These are phyloP conservation scores for Vaccinium vitisidaea DNA, from an alignment of 148 eudicot genomes.

Conservation along the genomic window DNA sequence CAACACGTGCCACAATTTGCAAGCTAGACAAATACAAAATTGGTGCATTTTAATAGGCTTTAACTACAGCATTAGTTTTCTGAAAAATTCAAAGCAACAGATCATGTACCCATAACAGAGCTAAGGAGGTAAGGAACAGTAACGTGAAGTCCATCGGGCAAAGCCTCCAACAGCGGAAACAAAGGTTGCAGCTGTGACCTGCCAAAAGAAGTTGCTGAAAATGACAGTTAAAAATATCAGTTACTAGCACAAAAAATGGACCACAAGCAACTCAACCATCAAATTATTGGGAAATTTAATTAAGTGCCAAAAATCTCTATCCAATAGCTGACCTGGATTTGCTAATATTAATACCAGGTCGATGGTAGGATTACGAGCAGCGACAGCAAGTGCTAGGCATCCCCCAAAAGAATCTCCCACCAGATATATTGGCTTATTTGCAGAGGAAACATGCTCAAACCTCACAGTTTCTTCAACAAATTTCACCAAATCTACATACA, in stretches of 20 bases:
- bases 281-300: neutral
- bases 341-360: slow-evolving; percentile 83
- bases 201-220: slow-evolving; percentile 82
- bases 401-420: slow-evolving; percentile 98
- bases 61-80: neutral
- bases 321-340: slow-evolving; percentile 75
- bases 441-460: slow-evolving; percentile 58
- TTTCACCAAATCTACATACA: slow-evolving; percentile 60
- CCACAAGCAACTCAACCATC: slow-evolving; percentile 15
- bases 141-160: slow-evolving; percentile 66
- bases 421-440: slow-evolving; percentile 83
- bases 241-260: slow-evolving; percentile 6
- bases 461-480: slow-evolving; percentile 64
- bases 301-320: neutral
- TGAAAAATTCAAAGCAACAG: slow-evolving; percentile 2
- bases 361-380: slow-evolving; percentile 76
- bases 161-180: slow-evolving; percentile 65
- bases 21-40: slow-evolving; percentile 3
- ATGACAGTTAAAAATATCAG: slow-evolving; percentile 19
- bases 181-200: slow-evolving; percentile 83
- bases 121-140: slow-evolving; percentile 87
- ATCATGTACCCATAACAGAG: slow-evolving; percentile 68
- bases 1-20: neutral
- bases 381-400: slow-evolving; percentile 86
- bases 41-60: neutral